A percentile compares a stretch with the other conserved stretches of the same genome.
Conservation (phyloP, 179 eudicot species). For the Amaranthus tricolor region DNA sequence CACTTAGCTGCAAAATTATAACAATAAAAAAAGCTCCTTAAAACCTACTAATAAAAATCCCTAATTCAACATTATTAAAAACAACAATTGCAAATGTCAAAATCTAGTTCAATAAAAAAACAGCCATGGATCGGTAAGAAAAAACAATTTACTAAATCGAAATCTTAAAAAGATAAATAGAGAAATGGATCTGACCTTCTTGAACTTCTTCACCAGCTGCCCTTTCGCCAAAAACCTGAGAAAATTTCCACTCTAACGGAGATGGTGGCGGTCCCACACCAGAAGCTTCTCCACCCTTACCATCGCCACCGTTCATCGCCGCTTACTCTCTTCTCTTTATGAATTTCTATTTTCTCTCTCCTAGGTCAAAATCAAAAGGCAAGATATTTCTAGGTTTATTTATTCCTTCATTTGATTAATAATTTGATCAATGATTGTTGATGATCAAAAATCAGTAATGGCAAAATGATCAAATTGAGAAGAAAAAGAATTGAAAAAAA, state of each 20-base stretch:
- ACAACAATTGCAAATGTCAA: not conserved
- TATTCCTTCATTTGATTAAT: conserved; percentile 6
- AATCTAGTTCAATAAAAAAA: not conserved
- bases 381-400: not conserved
- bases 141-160: not conserved
- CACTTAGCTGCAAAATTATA: not conserved
- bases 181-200: conserved; percentile 55
- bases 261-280: conserved; percentile 36
- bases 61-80: not conserved
- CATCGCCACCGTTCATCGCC: conserved; percentile 43
- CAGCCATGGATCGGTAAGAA: conserved; percentile 4
- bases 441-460: not conserved
- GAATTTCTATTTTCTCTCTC: conserved; percentile 3
- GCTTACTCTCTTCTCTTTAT: conserved; percentile 1
- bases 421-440: not conserved
- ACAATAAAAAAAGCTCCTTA: not conserved
- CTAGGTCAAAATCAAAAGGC: conserved; percentile 24
- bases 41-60: not conserved
- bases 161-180: conserved; percentile 10
- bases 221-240: conserved; percentile 78
- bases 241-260: conserved; percentile 72
- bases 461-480: no score
- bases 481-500: not conserved
- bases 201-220: conserved; percentile 80
- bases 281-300: conserved; percentile 32